Base-by-base conservation (phyloP, 2,329 filamentous ascomycete genomes). In the Paramyrothecium sp. region DNA sequence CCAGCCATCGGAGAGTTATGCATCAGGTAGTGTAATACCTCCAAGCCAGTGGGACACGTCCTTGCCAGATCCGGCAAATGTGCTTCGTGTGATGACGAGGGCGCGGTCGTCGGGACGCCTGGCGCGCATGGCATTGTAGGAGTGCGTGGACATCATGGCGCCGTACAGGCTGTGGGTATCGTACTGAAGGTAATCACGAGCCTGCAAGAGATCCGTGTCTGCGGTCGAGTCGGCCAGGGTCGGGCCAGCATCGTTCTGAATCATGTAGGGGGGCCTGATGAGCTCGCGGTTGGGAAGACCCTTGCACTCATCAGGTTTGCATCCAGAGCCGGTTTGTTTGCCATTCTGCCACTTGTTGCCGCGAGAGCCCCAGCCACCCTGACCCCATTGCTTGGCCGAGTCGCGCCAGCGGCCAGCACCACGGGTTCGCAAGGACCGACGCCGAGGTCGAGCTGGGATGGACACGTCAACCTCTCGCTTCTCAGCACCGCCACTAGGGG, bases 111-210 rank as follows among this genome's bases (percentile, higher is more conserved):
- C 69, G 0, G 90, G 89, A 0, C 89, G 83, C 10, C 89, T 83
- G 13, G 76, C 72, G 7, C 85, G 71, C 89, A 93, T 90, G 2
- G 90, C 86, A 13, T 80, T 71, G 54, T 84, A 81, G 0, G 88
- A 89, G 10, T 4, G 83, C 76, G 19, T 78, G 1, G 87, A 89
- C 89, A 92, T 93, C 86, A 91, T 87, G 8, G 84, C 83, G 1
- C 90, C 90, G 69, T 90, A 92, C 1, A 92, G 72, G 63, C 92
- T 92, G 70, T 93, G 90, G 0, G 86, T 89, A 63, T 93, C 90
- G 11, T 65, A 65, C 52, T 66, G 63, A 7, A 59, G 50, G 3
- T 65, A 66, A 0, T 55, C 63, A 3, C 63, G 57, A 2, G 54
- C 57, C 51, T 66, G 64, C 0, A 66, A 58, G 5, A 66, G 60